These are phyloP conservation scores for Syzygium syzygioides DNA, from an alignment of 441 rosid species.

Conservation along the genomic window DNA sequence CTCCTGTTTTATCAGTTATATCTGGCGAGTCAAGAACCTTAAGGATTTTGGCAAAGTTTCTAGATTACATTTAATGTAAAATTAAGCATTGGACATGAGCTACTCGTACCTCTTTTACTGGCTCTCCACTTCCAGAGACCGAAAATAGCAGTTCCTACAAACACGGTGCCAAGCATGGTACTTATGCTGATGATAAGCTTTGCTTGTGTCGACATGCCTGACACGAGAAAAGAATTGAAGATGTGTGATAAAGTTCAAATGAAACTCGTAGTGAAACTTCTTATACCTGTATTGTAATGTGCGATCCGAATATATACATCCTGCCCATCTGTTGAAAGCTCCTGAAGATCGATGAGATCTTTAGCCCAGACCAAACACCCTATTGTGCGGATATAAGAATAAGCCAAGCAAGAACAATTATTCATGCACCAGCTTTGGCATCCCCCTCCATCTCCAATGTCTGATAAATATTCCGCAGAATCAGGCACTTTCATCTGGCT, in stretches of 20 bases:
- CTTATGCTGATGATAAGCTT: background rate
- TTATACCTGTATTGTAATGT: background rate
- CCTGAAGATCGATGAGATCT: background rate
- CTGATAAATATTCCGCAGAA: background rate
- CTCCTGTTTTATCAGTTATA: background rate
- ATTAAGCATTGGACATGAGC: background rate
- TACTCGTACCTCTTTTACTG: background rate
- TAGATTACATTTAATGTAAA: background rate
- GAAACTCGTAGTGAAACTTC: background rate
- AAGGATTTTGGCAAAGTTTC: background rate
- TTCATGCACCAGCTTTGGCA: background rate
- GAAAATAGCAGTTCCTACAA: background rate
- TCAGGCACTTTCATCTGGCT: background rate
- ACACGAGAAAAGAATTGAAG: background rate
- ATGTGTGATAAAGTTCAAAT: background rate
- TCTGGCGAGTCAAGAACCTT: background rate
- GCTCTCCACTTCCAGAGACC: background rate
- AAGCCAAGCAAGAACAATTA: background rate
- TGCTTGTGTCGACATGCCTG: background rate
- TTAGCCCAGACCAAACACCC: background rate
- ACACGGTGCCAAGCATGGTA: background rate
- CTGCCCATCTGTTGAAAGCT: background rate
- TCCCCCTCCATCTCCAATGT: background rate
- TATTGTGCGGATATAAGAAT: accelerated
- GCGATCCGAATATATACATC: background rate